Evolutionary conservation across 2,329 filamentous ascomycete species (phyloP).

Genomic region (Colletotrichum tabaci): DNA sequence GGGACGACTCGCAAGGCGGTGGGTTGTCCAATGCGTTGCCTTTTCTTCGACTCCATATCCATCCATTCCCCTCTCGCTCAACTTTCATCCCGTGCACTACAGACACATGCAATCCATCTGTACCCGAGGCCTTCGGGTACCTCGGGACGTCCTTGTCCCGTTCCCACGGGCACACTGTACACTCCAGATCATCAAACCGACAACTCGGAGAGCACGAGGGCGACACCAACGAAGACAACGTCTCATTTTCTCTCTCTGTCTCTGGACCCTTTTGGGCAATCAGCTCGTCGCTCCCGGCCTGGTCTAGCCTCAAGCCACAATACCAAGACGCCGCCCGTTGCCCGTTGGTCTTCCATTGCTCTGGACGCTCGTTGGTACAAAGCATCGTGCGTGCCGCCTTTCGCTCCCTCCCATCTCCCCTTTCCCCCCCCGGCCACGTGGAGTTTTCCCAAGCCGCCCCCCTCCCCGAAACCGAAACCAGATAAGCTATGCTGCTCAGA

Average conservation of each 20-base stretch:
- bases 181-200: no score
- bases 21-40: neutral
- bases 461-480: slow-evolving; percentile 12
- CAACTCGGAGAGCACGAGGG: neutral
- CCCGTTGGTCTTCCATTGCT: slow-evolving; percentile 35
- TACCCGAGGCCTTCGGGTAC: slow-evolving; percentile 16
- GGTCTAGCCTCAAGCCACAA: slow-evolving; percentile 25
- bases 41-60: neutral
- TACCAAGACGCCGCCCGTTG: slow-evolving; percentile 32
- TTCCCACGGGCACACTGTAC: neutral
- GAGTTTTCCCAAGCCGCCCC: slow-evolving; percentile 2
- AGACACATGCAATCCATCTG: neutral
- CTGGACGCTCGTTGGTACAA: slow-evolving; percentile 15
- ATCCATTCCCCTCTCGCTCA: neutral
- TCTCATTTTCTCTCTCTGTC: slow-evolving; percentile 1
- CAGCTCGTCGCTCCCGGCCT: slow-evolving; percentile 15
- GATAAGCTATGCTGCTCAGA: slow-evolving; percentile 38
- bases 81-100: no score
- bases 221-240: neutral
- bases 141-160: slow-evolving; percentile 11
- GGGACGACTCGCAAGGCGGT: neutral
- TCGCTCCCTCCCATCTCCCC: no score
- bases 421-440: slow-evolving; percentile 27
- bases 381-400: slow-evolving; percentile 32
- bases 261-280: slow-evolving; percentile 30